These are phyloP conservation scores for Fulvia fulva DNA, from an alignment of 2,329 filamentous ascomycete species.

Conservation along the genomic window DNA sequence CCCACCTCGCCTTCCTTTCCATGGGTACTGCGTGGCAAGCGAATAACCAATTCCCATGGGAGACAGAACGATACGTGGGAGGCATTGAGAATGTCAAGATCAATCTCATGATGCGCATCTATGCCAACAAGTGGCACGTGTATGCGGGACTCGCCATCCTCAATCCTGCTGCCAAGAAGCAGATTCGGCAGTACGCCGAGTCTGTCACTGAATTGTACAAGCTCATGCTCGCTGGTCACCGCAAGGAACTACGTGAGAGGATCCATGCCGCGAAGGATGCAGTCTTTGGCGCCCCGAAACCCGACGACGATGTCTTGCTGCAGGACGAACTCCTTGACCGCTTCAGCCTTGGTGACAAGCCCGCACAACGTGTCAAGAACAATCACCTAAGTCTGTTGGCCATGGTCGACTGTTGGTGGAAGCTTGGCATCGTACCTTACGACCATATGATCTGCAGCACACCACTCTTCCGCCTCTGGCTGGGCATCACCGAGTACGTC, in stretches of 20 bases:
- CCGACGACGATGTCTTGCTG: constrained; percentile 65
- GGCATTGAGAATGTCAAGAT: constrained; percentile 99
- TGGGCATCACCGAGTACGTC: constrained; percentile 94
- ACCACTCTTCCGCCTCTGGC: constrained; percentile 90
- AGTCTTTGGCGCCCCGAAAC: constrained; percentile 54
- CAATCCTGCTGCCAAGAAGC: constrained; percentile 85
- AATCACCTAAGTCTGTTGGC: constrained; percentile 90
- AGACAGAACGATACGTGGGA: constrained; percentile 88
- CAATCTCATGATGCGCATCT: constrained; percentile 95
- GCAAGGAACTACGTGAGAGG: constrained; percentile 66
- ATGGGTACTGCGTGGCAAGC: constrained; percentile 99
- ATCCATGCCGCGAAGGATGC: constrained; percentile 75
- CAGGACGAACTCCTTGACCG: constrained; percentile 78
- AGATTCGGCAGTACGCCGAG: constrained; percentile 90
- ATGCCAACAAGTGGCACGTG: constrained; percentile 98
- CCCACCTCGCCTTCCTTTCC: constrained; percentile 88
- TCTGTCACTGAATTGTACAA: constrained; percentile 94
- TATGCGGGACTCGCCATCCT: constrained; percentile 96
- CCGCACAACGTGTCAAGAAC: constrained; percentile 70
- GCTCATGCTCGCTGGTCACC: constrained; percentile 85
- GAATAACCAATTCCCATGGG: constrained; percentile 94
- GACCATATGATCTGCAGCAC: constrained; percentile 99
- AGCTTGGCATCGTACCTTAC: constrained; percentile 88
- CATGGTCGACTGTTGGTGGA: constrained; percentile 98
- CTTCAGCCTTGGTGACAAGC: constrained; percentile 73